Conservation (phyloP, 1,284 basidiomycete genomes). For the Exsudoporus floridanus region DNA sequence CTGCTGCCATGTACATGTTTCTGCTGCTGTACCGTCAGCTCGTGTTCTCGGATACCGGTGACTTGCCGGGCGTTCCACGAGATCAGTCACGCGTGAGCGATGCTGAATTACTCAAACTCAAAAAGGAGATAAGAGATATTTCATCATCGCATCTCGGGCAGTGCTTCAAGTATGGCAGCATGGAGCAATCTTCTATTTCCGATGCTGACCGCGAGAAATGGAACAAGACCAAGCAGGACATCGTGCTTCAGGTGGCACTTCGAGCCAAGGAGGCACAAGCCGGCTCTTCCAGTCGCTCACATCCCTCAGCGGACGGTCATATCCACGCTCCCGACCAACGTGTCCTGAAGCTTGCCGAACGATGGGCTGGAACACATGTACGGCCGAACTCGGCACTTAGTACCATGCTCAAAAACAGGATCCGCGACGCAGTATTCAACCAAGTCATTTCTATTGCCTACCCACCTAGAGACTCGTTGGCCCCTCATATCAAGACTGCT, state of each 20-base stretch:
- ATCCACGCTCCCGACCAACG: slow-evolving; percentile 47
- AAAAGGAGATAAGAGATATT: slow-evolving; percentile 77
- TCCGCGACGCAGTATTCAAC: slow-evolving; percentile 64
- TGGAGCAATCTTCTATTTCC: slow-evolving; percentile 24
- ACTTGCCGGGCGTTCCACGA: slow-evolving; percentile 22
- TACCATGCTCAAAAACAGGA: slow-evolving; percentile 56
- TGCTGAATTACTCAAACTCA: slow-evolving; percentile 57
- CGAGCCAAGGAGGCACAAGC: slow-evolving; percentile 50
- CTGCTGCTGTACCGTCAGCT: slow-evolving; percentile 79
- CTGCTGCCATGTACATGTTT: slow-evolving; percentile 77
- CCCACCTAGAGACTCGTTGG: slow-evolving; percentile 40
- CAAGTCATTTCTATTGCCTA: slow-evolving; percentile 55
- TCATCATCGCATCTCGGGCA: slow-evolving; percentile 59
- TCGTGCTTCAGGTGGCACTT: slow-evolving; percentile 66
- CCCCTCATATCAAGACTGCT: slow-evolving; percentile 28
- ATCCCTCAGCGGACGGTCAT: slow-evolving; percentile 13
- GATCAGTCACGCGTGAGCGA: slow-evolving; percentile 40
- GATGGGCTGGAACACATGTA: slow-evolving; percentile 65
- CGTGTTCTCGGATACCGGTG: slow-evolving; percentile 45
- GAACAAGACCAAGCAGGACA: slow-evolving; percentile 52
- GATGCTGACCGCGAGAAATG: slow-evolving; percentile 46
- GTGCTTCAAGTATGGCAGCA: slow-evolving; percentile 45
- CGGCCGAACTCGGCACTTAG: slow-evolving; percentile 54
- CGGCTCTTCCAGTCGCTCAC: slow-evolving; percentile 10
- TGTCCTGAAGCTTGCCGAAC: slow-evolving; percentile 56